phyloP scores from a whole-genome alignment of 176 grass and related monocot genomes.

The Themeda triandra region DNA sequence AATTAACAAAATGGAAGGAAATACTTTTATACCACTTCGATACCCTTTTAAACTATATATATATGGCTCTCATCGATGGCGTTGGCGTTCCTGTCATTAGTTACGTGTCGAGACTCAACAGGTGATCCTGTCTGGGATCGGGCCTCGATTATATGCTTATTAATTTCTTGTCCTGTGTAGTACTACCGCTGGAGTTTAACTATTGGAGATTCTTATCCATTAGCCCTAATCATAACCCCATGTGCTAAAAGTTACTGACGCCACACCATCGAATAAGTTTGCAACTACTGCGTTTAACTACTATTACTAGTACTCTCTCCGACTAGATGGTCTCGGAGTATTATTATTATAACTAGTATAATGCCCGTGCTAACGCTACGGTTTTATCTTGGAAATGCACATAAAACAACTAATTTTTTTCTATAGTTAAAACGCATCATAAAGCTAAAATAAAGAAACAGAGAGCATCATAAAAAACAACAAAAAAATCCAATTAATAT shows the following conservation, averaged over 20 bases:
- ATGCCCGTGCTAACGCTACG: too few species aligned
- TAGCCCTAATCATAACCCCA: constrained; percentile 44
- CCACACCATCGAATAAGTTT: neutral
- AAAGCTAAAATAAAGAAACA: too few species aligned
- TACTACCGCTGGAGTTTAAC: constrained; percentile 29
- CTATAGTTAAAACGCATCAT: too few species aligned
- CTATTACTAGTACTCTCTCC: neutral
- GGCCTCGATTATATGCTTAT: constrained; percentile 21
- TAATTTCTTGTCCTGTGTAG: constrained; percentile 28
- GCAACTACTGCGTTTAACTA: neutral
- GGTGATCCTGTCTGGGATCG: constrained; percentile 40
- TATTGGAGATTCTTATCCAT: constrained; percentile 48
- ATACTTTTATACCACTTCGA: neutral
- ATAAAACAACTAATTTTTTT: too few species aligned
- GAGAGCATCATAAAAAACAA: too few species aligned
- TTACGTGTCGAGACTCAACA: neutral
- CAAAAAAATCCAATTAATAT: too few species aligned
- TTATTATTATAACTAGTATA: neutral
- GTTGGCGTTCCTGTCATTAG: neutral
- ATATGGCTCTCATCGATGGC: constrained; percentile 6
- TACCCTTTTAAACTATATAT: neutral
- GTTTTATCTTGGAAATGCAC: too few species aligned
- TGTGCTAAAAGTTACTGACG: constrained; percentile 41
- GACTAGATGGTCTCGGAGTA: neutral
- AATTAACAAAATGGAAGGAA: constrained; percentile 41